Evolutionary conservation across 805 yeast genomes (phyloP).

Genomic region (Zygoascus flipseniorum): DNA sequence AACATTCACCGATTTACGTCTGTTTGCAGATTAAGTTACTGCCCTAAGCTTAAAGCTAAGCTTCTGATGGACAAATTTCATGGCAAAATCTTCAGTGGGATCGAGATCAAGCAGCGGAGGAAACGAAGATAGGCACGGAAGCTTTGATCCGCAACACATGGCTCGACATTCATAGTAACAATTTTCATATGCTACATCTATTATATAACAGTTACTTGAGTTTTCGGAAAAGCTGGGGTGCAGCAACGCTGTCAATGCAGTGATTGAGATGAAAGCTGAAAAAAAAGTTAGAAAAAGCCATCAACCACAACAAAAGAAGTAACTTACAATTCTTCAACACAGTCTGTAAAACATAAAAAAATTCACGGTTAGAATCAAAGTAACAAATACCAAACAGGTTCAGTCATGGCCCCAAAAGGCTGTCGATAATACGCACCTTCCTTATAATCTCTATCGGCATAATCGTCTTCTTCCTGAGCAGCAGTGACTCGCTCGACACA

Average conservation of each 20-base stretch:
- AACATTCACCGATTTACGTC: background rate
- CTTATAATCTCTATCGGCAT: conserved; percentile 71
- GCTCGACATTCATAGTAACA: background rate
- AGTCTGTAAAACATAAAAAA: conserved; percentile 39
- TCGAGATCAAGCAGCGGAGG: no score
- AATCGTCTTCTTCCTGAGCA: conserved; percentile 76
- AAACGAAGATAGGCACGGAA: no score
- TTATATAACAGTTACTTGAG: conserved; percentile 45
- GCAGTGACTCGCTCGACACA: conserved; percentile 92
- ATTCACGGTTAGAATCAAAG: background rate
- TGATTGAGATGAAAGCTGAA: conserved; percentile 81
- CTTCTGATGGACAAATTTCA: no score
- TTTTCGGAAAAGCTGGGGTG: conserved; percentile 81
- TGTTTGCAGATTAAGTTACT: no score
- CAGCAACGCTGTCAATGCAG: conserved; percentile 83
- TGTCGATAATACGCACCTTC: conserved; percentile 40
- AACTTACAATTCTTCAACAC: conserved; percentile 77
- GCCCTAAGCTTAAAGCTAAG: no score
- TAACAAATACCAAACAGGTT: background rate
- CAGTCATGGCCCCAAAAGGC: no score
- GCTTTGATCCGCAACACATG: no score
- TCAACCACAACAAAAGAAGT: background rate
- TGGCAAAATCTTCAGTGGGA: no score
- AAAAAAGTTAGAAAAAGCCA: background rate
- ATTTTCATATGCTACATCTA: background rate